Evolutionary conservation across 2,329 filamentous ascomycete genomes (phyloP), one percentile per base, ranked within the genome.

Genomic region (Colletotrichum sublineola): DNA sequence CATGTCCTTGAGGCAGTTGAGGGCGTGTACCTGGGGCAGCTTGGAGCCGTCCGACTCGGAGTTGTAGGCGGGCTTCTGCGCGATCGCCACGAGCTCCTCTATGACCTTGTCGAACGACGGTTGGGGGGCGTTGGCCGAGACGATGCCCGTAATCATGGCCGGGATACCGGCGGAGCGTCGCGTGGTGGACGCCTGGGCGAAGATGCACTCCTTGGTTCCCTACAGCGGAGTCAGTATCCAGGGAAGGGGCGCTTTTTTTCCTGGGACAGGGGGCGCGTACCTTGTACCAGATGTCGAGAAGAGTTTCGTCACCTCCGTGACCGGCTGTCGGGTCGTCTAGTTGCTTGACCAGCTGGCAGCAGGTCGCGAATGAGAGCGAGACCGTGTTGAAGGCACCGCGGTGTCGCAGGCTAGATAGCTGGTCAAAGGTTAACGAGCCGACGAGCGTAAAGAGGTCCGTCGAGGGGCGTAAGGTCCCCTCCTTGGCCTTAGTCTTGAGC

Each of bases 301-400:
- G 81, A 11, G 81, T 78, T 29, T 87, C 81, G 12, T 79, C 73
- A 3, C 76, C 77, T 3, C 78, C 74, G 7, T 64, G 69, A 11
- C 67, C 50, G 20, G 63, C 61, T 33, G 31, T 50, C 4, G 71
- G 61, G 33, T 79, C 73, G 44, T 81, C 80, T 31, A 85, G 80
- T 40, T 89, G 86, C 63, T 88, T 86, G 11, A 89, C 81, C 81
- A 91, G 77, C 83, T 92, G 86, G 74, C 96, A 98, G 77, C 95
- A 97, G 36, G 89, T 87, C 1, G 90, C 88, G 81, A 98, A 98
- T 0, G 95, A 97, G 65, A 94, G 91, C 0, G 96, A 93, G 2
- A 98, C 96, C 0, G 96, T 96, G 0, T 94, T 96, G 78, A 98
- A 97, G 8, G 96, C 96, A 68, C 96, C 96, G 69, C 96, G 89